Evolutionary conservation across 345 rosid species (phyloP).

Genomic region (Microthlaspi erraticum): DNA sequence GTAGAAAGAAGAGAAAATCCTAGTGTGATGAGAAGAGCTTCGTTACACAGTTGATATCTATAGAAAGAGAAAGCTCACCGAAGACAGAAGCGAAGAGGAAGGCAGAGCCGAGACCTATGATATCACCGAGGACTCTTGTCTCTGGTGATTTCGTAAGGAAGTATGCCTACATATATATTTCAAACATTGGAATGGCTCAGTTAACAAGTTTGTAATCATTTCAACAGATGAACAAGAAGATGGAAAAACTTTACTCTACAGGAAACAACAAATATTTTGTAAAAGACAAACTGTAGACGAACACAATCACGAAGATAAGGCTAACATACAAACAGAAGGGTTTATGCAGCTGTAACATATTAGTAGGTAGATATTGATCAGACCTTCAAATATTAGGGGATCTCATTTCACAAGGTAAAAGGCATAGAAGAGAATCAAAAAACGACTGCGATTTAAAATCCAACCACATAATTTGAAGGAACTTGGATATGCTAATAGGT

Average conservation of each 20-base stretch:
- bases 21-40: background rate
- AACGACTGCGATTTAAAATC: background rate
- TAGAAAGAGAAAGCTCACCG: conserved; percentile 50
- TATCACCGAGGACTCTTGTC: conserved; percentile 69
- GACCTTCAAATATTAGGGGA: conserved; percentile 1
- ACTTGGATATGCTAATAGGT: background rate
- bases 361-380: background rate
- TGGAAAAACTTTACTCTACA: conserved; percentile 6
- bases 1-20: conserved; percentile 3
- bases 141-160: conserved; percentile 72
- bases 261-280: background rate
- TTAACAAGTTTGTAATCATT: background rate
- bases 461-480: background rate
- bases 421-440: background rate
- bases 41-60: conserved; percentile 1
- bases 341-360: background rate
- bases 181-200: conserved; percentile 2
- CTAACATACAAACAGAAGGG: background rate
- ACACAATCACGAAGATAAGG: background rate
- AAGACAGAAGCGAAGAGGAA: conserved; percentile 75
- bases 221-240: conserved; percentile 14
- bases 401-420: background rate
- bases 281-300: background rate
- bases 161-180: conserved; percentile 53
- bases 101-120: conserved; percentile 81